Conservation (phyloP, 1,284 basidiomycete genomes). For the Rhodotorula glutinis region DNA sequence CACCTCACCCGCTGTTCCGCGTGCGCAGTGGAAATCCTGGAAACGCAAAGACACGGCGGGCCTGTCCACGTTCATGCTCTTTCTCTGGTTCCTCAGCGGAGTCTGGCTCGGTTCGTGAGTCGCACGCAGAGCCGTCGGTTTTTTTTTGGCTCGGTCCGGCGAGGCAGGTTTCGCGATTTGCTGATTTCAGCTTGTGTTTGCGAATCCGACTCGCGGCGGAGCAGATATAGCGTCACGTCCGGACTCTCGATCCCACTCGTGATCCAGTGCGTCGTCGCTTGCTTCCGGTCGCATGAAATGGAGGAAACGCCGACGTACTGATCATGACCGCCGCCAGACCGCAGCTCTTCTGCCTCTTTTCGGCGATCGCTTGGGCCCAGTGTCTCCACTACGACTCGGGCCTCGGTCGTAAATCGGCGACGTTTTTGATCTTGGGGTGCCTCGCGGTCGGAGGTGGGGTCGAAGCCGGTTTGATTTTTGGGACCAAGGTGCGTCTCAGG, state of each 20-base stretch:
- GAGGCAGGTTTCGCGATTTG: background rate
- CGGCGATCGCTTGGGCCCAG: constrained; percentile 21
- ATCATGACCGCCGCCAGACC: constrained; percentile 5
- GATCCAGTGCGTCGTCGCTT: constrained; percentile 9
- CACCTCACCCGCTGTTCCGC: too few relatives aligned
- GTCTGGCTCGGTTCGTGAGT: constrained; percentile 21
- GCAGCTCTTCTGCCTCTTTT: constrained; percentile 16
- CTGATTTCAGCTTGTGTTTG: too few relatives aligned
- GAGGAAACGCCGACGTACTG: too few relatives aligned
- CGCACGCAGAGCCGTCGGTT: too few relatives aligned
- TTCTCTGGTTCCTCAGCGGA: constrained; percentile 15
- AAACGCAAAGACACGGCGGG: constrained; percentile 18
- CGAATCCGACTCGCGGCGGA: background rate
- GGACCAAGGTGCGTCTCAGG: constrained; percentile 3
- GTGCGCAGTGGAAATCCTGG: constrained; percentile 22
- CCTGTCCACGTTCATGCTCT: constrained; percentile 13
- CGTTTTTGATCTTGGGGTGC: background rate
- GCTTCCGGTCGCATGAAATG: background rate
- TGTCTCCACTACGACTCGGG: constrained; percentile 25
- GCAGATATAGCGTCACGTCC: constrained; percentile 4
- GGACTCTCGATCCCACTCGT: constrained; percentile 18
- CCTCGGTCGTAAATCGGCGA: background rate
- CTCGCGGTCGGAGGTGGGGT: constrained; percentile 17
- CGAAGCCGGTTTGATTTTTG: constrained; percentile 20
- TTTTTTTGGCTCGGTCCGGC: constrained; percentile 21